Evolutionary conservation across 1,139 yeast species (phyloP).

Genomic region (Saccharomycopsis phalli): DNA sequence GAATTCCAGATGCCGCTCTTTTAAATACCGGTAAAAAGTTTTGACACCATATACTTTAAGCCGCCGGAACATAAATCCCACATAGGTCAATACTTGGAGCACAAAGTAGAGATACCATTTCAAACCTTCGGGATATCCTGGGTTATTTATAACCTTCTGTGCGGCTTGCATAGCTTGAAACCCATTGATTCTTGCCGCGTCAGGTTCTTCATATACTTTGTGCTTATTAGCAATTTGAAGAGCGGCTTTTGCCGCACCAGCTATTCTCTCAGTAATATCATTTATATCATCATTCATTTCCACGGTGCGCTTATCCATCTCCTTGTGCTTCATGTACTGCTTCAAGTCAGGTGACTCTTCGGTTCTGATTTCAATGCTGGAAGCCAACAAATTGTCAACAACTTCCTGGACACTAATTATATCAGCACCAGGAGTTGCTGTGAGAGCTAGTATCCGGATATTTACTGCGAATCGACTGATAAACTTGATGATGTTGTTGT

Average conservation of each 20-base stretch:
- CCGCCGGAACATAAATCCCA: slow-evolving; percentile 66
- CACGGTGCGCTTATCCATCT: slow-evolving; percentile 50
- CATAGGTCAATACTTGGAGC: slow-evolving; percentile 53
- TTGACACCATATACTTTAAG: slow-evolving; percentile 75
- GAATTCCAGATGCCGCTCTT: slow-evolving; percentile 50
- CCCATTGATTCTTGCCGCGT: slow-evolving; percentile 60
- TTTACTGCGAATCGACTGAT: slow-evolving; percentile 55
- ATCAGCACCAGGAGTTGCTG: slow-evolving; percentile 93
- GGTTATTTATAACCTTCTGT: slow-evolving; percentile 44
- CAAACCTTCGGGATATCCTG: slow-evolving; percentile 49
- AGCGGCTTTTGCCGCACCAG: slow-evolving; percentile 55
- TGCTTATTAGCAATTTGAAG: slow-evolving; percentile 55
- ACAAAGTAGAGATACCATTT: slow-evolving; percentile 64
- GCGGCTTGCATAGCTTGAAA: slow-evolving; percentile 68
- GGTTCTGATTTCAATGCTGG: slow-evolving; percentile 76
- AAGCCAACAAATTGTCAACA: slow-evolving; percentile 60
- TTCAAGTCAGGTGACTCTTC: slow-evolving; percentile 78
- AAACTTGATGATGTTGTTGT: slow-evolving; percentile 68
- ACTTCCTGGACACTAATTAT: slow-evolving; percentile 85
- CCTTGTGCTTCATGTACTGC: slow-evolving; percentile 67
- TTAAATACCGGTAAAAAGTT: slow-evolving; percentile 62
- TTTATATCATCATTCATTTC: slow-evolving; percentile 43
- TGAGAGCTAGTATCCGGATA: slow-evolving; percentile 71
- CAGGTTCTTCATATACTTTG: slow-evolving; percentile 52
- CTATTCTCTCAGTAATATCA: slow-evolving; percentile 42